phyloP scores from a whole-genome alignment of 768 basidiomycete genomes.

The Russula abietina region DNA sequence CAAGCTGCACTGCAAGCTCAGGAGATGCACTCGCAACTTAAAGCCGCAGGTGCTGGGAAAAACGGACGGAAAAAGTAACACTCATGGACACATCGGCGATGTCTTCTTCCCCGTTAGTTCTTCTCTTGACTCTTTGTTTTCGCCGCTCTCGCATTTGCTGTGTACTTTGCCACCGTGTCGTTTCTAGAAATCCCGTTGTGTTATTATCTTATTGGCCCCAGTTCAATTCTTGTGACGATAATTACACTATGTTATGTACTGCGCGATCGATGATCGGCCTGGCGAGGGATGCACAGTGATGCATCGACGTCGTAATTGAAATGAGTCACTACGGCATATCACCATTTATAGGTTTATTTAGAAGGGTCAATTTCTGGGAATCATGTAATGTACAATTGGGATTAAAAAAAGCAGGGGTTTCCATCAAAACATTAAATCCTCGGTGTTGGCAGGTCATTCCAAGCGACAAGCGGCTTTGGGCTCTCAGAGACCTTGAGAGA shows the following conservation, averaged over 20 bases:
- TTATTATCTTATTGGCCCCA: conserved; percentile 6
- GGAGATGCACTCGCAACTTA: conserved; percentile 25
- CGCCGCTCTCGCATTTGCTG: conserved; percentile 20
- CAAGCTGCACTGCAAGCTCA: conserved; percentile 23
- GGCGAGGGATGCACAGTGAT: background rate
- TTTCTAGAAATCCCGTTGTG: conserved; percentile 6
- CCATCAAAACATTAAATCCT: conserved; percentile 43
- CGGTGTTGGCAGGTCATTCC: conserved; percentile 64
- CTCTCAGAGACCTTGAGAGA: conserved; percentile 47
- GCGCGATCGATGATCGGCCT: conserved; percentile 7
- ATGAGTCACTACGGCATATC: background rate
- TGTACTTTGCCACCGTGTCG: conserved; percentile 10
- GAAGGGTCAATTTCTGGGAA: background rate
- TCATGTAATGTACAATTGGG: background rate
- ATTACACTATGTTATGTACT: conserved; percentile 1
- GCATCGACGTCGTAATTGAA: background rate
- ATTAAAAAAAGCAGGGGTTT: background rate
- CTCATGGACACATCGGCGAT: background rate
- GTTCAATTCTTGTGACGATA: conserved; percentile 7
- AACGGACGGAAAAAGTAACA: conserved; percentile 40
- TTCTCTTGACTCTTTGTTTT: conserved; percentile 27
- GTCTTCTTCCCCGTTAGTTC: conserved; percentile 23
- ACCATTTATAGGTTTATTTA: background rate
- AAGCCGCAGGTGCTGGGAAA: conserved; percentile 32
- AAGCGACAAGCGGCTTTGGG: conserved; percentile 63